Percentiles rank a stretch among this genome's conserved stretches.
These are phyloP conservation scores for Paraconiothyrium sp. DNA, from an alignment of 2,329 filamentous ascomycete genomes.

Conservation along the genomic window DNA sequence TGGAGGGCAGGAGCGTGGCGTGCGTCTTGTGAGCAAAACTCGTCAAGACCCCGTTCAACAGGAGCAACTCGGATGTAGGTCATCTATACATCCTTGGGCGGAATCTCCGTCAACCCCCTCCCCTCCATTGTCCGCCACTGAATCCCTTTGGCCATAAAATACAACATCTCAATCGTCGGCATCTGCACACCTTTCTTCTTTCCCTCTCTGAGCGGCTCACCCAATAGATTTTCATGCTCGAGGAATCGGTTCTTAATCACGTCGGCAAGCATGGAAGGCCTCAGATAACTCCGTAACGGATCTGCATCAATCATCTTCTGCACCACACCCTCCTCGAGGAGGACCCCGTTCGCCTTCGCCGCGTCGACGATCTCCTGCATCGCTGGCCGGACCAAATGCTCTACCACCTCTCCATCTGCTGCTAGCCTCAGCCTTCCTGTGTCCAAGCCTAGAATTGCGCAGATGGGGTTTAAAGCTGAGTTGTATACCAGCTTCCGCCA, in stretches of 20 bases:
- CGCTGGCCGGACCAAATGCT: conserved; percentile 61
- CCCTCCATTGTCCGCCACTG: conserved; percentile 60
- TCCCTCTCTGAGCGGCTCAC: conserved; percentile 65
- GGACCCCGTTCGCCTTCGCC: conserved; percentile 55
- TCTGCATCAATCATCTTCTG: conserved; percentile 60
- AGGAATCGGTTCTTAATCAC: conserved; percentile 63
- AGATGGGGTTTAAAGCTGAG: conserved; percentile 63
- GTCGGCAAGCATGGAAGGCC: conserved; percentile 66
- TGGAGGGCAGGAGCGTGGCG: too few relatives aligned
- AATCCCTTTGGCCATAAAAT: conserved; percentile 58
- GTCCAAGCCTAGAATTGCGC: conserved; percentile 62
- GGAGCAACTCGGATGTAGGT: not conserved
- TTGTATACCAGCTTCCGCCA: conserved; percentile 65
- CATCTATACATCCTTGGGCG: conserved; percentile 25
- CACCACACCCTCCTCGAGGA: conserved; percentile 56
- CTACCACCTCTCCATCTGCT: conserved; percentile 54
- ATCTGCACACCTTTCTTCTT: conserved; percentile 58
- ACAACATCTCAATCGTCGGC: conserved; percentile 61
- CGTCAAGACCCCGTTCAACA: too few relatives aligned
- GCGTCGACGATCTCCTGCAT: conserved; percentile 63
- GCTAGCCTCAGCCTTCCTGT: conserved; percentile 61
- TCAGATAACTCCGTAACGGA: conserved; percentile 59
- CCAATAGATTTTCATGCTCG: conserved; percentile 66
- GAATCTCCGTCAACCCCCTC: conserved; percentile 51
- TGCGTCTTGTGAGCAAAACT: too few relatives aligned